Conservation (phyloP, 2,329 filamentous ascomycete species). For the Paramyrothecium sp. region DNA sequence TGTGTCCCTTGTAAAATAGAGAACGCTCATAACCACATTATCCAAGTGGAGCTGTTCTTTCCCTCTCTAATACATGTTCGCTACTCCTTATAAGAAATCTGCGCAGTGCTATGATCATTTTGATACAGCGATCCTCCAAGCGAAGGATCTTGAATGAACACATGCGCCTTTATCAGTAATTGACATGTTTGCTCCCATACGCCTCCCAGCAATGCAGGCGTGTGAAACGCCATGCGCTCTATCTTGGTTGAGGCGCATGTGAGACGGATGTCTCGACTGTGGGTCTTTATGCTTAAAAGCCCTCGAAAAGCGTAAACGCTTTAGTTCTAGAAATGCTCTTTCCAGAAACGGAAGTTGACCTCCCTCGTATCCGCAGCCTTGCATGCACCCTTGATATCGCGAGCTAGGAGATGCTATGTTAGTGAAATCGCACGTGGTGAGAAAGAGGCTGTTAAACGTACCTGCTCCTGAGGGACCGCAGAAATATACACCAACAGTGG, state of each 20-base stretch:
- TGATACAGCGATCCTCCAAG: not conserved
- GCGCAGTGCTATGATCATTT: not conserved
- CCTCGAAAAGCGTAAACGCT: not conserved
- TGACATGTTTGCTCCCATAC: not conserved
- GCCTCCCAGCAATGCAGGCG: not conserved
- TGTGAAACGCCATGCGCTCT: not conserved
- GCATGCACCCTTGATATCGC: slow-evolving; percentile 81
- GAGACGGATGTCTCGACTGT: not conserved
- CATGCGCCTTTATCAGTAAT: not conserved
- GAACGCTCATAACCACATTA: not conserved
- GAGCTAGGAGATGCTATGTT: slow-evolving; percentile 49
- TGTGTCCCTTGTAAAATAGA: not conserved
- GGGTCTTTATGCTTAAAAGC: not conserved
- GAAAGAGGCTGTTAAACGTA: slow-evolving; percentile 30
- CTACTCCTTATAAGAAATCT: not conserved
- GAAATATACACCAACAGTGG: slow-evolving; percentile 95
- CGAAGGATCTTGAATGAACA: not conserved
- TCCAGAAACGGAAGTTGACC: slow-evolving; percentile 97
- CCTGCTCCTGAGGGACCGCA: slow-evolving; percentile 79
- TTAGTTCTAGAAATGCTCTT: slow-evolving; percentile 75
- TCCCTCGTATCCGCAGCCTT: slow-evolving; percentile 70
- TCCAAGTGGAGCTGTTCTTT: not conserved
- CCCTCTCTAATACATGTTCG: not conserved
- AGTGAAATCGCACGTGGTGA: not conserved
- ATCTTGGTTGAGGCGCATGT: not conserved